A percentile compares a stretch with the other conserved stretches of the same genome.
Evolutionary conservation across 345 rosid genomes (phyloP).

Genomic region (Rhizophora mangle): DNA sequence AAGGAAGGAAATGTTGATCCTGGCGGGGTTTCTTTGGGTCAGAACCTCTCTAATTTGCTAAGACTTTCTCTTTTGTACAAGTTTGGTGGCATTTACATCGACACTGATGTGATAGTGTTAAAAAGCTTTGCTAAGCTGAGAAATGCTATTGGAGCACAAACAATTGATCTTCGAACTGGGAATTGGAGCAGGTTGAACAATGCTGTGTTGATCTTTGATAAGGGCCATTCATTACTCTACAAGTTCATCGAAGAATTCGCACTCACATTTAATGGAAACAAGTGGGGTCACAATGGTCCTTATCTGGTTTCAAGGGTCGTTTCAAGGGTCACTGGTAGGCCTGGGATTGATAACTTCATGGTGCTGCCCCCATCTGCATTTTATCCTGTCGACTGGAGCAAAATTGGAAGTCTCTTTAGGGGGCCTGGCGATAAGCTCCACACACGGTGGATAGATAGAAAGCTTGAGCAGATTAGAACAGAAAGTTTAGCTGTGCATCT

Average conservation of each 20-base stretch:
- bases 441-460: slow-evolving; percentile 41
- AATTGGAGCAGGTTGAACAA: slow-evolving; percentile 88
- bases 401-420: slow-evolving; percentile 49
- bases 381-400: slow-evolving; percentile 83
- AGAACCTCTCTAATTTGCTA: slow-evolving; percentile 80
- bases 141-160: slow-evolving; percentile 79
- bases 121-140: slow-evolving; percentile 45
- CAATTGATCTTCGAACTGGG: slow-evolving; percentile 46
- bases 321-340: slow-evolving; percentile 34
- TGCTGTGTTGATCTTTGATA: slow-evolving; percentile 75
- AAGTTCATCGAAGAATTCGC: slow-evolving; percentile 82
- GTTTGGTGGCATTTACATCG: slow-evolving; percentile 77
- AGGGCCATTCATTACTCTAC: slow-evolving; percentile 66
- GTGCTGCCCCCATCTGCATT: slow-evolving; percentile 77
- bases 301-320: slow-evolving; percentile 84
- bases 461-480: slow-evolving; percentile 41
- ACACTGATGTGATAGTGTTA: slow-evolving; percentile 66
- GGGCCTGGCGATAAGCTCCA: slow-evolving; percentile 45
- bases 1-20: slow-evolving; percentile 59
- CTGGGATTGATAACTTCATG: slow-evolving; percentile 45
- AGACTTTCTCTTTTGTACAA: slow-evolving; percentile 73
- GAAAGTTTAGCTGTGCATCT: slow-evolving; percentile 68
- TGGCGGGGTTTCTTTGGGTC: slow-evolving; percentile 79
- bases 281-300: slow-evolving; percentile 98
- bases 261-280: slow-evolving; percentile 74